Conservation (phyloP, 1,284 basidiomycete genomes). For the Sparassis latifolia region DNA sequence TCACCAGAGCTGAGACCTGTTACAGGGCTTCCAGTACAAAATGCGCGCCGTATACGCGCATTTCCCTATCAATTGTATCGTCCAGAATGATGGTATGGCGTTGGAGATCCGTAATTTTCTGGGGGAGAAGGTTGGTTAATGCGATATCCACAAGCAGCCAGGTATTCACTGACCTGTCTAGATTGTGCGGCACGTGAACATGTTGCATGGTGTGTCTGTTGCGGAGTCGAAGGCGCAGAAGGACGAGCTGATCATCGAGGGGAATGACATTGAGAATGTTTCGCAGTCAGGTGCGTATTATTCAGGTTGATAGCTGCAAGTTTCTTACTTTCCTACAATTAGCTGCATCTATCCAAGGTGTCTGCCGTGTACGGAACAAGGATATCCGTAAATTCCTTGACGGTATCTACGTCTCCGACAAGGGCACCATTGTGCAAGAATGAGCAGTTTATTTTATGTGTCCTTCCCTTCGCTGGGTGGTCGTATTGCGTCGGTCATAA, state of each 20-base stretch:
- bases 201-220: slow-evolving; percentile 88
- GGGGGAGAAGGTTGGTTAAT: slow-evolving; percentile 75
- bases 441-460: slow-evolving; percentile 13
- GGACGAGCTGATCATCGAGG: slow-evolving; percentile 91
- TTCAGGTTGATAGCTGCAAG: background rate
- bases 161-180: slow-evolving; percentile 24
- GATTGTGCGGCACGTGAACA: slow-evolving; percentile 88
- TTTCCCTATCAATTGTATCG: slow-evolving; percentile 99
- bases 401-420: slow-evolving; percentile 90
- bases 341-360: slow-evolving; percentile 94
- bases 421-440: slow-evolving; percentile 54
- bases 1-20: background rate
- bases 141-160: background rate
- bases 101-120: slow-evolving; percentile 99
- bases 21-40: slow-evolving; percentile 97
- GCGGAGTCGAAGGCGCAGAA: slow-evolving; percentile 92
- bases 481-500: slow-evolving; percentile 17
- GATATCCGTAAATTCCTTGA: slow-evolving; percentile 95
- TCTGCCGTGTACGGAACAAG: slow-evolving; percentile 95
- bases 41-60: slow-evolving; percentile 99
- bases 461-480: slow-evolving; percentile 12
- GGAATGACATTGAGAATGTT: slow-evolving; percentile 93
- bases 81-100: slow-evolving; percentile 72
- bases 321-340: slow-evolving; percentile 1
- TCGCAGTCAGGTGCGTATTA: slow-evolving; percentile 77